phyloP scores from a whole-genome alignment of 495 filamentous ascomycete species.

The Neurospora terricola region DNA sequence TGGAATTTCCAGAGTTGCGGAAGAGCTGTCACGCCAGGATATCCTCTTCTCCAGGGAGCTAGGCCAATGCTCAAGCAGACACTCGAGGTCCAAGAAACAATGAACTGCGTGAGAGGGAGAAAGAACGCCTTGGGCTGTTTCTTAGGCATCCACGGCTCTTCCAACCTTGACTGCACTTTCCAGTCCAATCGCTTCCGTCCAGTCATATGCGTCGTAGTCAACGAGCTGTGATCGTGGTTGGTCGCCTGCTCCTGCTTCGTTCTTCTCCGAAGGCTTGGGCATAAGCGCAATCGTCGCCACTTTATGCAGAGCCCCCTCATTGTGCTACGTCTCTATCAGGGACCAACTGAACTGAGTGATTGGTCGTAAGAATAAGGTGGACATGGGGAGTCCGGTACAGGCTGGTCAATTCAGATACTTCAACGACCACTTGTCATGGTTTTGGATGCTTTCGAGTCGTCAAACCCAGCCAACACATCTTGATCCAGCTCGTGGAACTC shows the following conservation, averaged over 20 bases:
- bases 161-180: background rate
- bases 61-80: background rate
- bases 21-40: background rate
- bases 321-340: background rate
- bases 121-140: background rate
- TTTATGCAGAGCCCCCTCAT: background rate
- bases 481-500: background rate
- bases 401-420: background rate
- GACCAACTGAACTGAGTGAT: background rate
- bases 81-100: background rate
- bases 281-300: background rate
- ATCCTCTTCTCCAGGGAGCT: background rate
- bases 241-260: background rate
- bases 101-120: background rate
- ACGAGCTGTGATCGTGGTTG: background rate
- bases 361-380: background rate
- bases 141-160: background rate
- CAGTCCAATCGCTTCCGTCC: background rate
- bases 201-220: too few species aligned
- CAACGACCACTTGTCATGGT: too few species aligned
- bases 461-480: background rate
- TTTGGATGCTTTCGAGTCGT: background rate
- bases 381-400: background rate
- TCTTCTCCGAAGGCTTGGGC: background rate
- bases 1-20: background rate